Base-by-base conservation (phyloP, 768 basidiomycete genomes). In the Boletus rex-veris region DNA sequence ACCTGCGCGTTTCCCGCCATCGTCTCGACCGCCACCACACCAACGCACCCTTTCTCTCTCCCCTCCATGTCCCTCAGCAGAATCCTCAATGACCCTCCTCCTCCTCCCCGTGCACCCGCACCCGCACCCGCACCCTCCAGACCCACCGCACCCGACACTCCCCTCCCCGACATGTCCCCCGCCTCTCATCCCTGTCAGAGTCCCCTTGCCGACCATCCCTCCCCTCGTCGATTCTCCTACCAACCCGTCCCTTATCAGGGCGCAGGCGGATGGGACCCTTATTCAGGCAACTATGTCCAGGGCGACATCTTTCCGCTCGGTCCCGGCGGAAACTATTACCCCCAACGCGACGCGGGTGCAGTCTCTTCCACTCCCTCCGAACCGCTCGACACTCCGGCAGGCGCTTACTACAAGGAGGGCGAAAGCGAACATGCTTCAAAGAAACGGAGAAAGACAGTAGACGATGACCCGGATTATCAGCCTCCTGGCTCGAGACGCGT, bases 41-140 rank as follows among this genome's bases (percentile, higher is more conserved):
- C 62, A 60, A 48, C 56, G 39, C 14, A 31, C 30, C 39, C 43
- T 46, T 28, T 45, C 57, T 28, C 62, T 53, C 46, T 21, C 30
- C 53, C 50, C 41, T 63, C 55, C 71, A 90, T 90, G 88, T 90
- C 88, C 47, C 82, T 90, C 69, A 84, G 83, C 62, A 79, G 82
- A 60, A 90, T 90, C 57, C 83, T 90, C 73, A 90, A 90, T 73
- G 83, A 89, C 73, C 84, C 87, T 59, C 79, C 85, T 40, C 71
- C 75, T 31, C 73, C 75, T 19, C 55, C 75, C 19, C 55, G 28
- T 28, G 28, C 28, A 43, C 45, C 62, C 40, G 26, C 26, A 8
- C 28, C 28, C 46, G 65, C 69, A 43, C 45, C 60, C 40, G 50
- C 7, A 7, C 41, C 41, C 11, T 18, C 21, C 21, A 35, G 46